These are phyloP conservation scores for Zygnema cylindricum DNA, from an alignment of 139 green algal species.

Conservation along the genomic window DNA sequence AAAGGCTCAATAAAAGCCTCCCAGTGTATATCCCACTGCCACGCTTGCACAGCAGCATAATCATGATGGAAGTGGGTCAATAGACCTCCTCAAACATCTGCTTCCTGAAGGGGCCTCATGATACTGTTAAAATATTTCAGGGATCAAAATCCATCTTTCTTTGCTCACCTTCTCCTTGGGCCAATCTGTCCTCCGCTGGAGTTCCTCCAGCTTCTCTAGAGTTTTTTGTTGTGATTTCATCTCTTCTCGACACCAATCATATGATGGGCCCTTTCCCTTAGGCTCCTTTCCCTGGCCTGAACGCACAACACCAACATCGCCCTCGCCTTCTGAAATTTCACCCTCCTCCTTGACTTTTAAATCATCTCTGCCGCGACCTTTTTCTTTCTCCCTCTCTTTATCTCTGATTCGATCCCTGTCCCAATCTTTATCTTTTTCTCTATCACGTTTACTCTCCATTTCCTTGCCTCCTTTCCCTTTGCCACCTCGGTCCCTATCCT, in stretches of 20 bases:
- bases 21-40: too few species aligned
- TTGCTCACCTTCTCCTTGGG: constrained; percentile 7
- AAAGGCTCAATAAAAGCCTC: too few species aligned
- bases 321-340: background rate
- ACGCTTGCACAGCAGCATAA: too few species aligned
- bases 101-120: too few species aligned
- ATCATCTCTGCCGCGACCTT: constrained; percentile 5
- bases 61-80: too few species aligned
- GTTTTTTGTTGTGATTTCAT: constrained; percentile 24
- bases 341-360: constrained; percentile 23
- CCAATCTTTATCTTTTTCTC: constrained; percentile 13
- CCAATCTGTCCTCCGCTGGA: background rate
- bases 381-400: background rate
- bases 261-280: background rate
- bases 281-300: constrained; percentile 12
- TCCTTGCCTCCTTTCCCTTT: constrained; percentile 13
- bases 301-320: background rate
- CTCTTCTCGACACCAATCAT: constrained; percentile 13
- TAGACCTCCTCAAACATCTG: too few species aligned
- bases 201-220: constrained; percentile 8
- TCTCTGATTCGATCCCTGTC: constrained; percentile 13
- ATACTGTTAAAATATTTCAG: too few species aligned
- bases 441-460: background rate
- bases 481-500: background rate
- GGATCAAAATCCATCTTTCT: background rate